A percentile compares a stretch with the other conserved stretches of the same genome.
Conservation (phyloP, 129 eudicot genomes). For the Lactuca saligna region DNA sequence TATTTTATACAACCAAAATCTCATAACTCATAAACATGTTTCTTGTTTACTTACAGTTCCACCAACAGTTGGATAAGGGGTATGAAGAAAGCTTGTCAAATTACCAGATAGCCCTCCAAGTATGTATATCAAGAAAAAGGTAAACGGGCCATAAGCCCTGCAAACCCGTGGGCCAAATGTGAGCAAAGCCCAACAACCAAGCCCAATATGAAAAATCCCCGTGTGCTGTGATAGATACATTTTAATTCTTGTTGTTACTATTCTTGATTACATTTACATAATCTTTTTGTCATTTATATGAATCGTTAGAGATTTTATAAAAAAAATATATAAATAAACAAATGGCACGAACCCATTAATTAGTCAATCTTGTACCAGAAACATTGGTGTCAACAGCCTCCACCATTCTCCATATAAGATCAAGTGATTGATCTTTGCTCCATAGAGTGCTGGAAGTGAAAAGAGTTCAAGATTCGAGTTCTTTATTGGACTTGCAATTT, state of each 20-base stretch:
- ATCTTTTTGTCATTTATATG: not conserved
- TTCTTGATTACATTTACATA: constrained; percentile 4
- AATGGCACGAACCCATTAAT: constrained; percentile 69
- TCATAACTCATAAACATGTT: constrained; percentile 5
- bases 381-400: constrained; percentile 94
- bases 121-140: constrained; percentile 68
- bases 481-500: constrained; percentile 74
- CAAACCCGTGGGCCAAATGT: constrained; percentile 77
- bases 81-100: constrained; percentile 79
- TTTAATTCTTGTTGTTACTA: constrained; percentile 5
- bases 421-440: constrained; percentile 85
- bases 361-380: constrained; percentile 92
- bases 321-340: not conserved
- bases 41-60: constrained; percentile 63
- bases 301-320: not conserved
- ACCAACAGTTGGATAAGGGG: constrained; percentile 84
- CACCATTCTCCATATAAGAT: constrained; percentile 90
- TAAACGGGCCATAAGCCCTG: constrained; percentile 66
- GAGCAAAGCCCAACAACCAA: constrained; percentile 67
- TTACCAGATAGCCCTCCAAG: constrained; percentile 93
- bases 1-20: not conserved
- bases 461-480: constrained; percentile 60
- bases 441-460: constrained; percentile 79
- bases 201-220: constrained; percentile 68
- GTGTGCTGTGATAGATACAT: constrained; percentile 56